phyloP scores from a whole-genome alignment of 768 basidiomycete genomes.

The Xerocomellus dryophilus region DNA sequence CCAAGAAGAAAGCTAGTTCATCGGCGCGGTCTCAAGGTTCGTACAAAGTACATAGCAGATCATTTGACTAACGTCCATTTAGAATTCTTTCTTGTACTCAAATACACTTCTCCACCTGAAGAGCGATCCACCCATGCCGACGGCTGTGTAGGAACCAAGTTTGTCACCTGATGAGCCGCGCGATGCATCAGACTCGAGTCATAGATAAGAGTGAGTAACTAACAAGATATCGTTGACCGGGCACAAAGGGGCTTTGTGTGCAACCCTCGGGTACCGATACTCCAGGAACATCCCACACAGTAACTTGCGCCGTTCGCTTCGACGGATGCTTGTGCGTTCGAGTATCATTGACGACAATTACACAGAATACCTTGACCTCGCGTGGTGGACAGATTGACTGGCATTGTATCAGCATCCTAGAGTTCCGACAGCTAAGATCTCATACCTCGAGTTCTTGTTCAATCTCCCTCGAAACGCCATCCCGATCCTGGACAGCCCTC shows the following conservation, averaged over 20 bases:
- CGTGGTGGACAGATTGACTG: constrained; percentile 68
- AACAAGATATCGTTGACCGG: constrained; percentile 69
- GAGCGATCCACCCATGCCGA: constrained; percentile 68
- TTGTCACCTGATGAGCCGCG: constrained; percentile 43
- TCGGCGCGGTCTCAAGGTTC: background rate
- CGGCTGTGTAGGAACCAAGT: constrained; percentile 63
- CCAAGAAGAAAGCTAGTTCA: background rate
- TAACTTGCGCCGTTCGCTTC: constrained; percentile 68
- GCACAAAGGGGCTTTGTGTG: constrained; percentile 48
- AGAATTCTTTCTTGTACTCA: constrained; percentile 64
- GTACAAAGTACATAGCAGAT: background rate
- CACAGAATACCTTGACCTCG: constrained; percentile 71
- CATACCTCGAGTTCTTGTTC: constrained; percentile 71
- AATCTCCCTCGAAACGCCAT: constrained; percentile 55
- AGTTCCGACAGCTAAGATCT: constrained; percentile 2
- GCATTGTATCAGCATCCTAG: constrained; percentile 4
- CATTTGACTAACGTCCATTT: constrained; percentile 48
- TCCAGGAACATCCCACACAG: constrained; percentile 74
- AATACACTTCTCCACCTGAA: constrained; percentile 63
- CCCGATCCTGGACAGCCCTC: constrained; percentile 47
- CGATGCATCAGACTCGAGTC: background rate
- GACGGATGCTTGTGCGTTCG: constrained; percentile 49
- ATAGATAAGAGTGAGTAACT: constrained; percentile 19
- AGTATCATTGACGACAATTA: constrained; percentile 66
- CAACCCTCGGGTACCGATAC: constrained; percentile 50